Conservation (phyloP, 495 filamentous ascomycete genomes). For the Jackrogersella multiformis region DNA sequence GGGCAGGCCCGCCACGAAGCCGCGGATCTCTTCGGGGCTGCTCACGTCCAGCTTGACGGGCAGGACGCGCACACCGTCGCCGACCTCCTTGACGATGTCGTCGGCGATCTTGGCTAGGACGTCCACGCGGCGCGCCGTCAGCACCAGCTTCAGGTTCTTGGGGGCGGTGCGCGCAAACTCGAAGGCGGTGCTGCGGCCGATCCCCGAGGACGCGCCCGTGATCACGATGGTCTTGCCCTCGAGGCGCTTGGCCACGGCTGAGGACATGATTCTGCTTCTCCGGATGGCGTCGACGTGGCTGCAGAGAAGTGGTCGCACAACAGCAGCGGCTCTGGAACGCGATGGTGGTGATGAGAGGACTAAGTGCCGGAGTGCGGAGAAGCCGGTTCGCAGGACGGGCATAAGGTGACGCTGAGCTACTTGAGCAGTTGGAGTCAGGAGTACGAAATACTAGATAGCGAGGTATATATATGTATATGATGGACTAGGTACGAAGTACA, state of each 20-base stretch:
- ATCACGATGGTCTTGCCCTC: slow-evolving; percentile 93
- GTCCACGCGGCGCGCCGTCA: slow-evolving; percentile 87
- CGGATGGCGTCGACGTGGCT: background rate
- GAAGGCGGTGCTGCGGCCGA: slow-evolving; percentile 83
- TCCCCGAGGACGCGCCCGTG: slow-evolving; percentile 93
- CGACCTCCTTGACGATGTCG: slow-evolving; percentile 81
- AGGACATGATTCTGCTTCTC: slow-evolving; percentile 68
- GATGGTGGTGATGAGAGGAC: slow-evolving; percentile 6
- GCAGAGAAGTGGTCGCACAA: background rate
- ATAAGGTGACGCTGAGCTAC: slow-evolving; percentile 23
- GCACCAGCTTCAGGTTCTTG: slow-evolving; percentile 77
- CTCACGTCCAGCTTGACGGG: slow-evolving; percentile 89
- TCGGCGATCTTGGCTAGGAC: slow-evolving; percentile 76
- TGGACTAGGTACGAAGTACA: too few relatives aligned
- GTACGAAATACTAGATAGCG: background rate
- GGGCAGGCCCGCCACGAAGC: slow-evolving; percentile 77
- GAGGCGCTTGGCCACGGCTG: slow-evolving; percentile 83
- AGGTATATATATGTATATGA: background rate
- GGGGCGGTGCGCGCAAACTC: slow-evolving; percentile 93
- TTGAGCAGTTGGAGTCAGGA: background rate
- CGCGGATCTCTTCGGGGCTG: slow-evolving; percentile 75
- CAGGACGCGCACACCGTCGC: slow-evolving; percentile 81
- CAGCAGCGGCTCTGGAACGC: background rate
- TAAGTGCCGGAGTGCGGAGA: slow-evolving; percentile 27
- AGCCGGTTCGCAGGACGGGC: slow-evolving; percentile 27